Percentiles rank a stretch among this genome's conserved stretches.
Conservation (phyloP, 2,329 filamentous ascomycete genomes). For the Botrytis paeoniae region DNA sequence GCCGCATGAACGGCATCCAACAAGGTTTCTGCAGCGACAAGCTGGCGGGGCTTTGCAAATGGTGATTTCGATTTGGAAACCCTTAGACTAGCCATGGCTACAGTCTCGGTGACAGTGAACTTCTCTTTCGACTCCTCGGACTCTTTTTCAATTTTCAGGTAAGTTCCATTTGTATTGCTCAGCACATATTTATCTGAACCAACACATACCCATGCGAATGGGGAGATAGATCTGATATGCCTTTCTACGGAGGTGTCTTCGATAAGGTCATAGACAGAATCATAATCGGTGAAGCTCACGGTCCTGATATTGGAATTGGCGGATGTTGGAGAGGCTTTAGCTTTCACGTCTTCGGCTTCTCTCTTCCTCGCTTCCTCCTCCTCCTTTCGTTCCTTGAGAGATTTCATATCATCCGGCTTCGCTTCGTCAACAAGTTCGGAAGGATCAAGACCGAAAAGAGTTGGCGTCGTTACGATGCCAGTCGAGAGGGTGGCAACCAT, state of each 20-base stretch:
- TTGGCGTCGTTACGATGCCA: slow-evolving; percentile 86
- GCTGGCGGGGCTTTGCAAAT: slow-evolving; percentile 64
- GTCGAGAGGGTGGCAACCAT: slow-evolving; percentile 84
- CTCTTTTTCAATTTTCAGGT: slow-evolving; percentile 48
- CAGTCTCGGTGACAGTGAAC: slow-evolving; percentile 41
- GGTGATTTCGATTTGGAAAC: slow-evolving; percentile 49
- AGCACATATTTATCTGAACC: slow-evolving; percentile 70
- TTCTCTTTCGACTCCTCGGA: slow-evolving; percentile 23
- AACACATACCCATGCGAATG: slow-evolving; percentile 78
- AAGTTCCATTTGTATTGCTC: slow-evolving; percentile 60
- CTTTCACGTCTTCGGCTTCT: slow-evolving; percentile 12
- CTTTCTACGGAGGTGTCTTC: slow-evolving; percentile 74
- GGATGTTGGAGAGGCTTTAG: background rate
- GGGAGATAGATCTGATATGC: slow-evolving; percentile 74
- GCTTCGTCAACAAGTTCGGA: slow-evolving; percentile 69
- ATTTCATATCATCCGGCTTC: slow-evolving; percentile 58
- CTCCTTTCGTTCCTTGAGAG: slow-evolving; percentile 50
- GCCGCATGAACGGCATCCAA: slow-evolving; percentile 76
- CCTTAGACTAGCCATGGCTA: slow-evolving; percentile 22
- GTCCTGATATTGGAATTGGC: slow-evolving; percentile 20
- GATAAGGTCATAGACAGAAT: slow-evolving; percentile 86
- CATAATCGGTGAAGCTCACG: slow-evolving; percentile 79
- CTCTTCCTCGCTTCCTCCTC: slow-evolving; percentile 38
- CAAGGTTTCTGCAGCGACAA: slow-evolving; percentile 66
- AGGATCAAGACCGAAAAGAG: slow-evolving; percentile 88